These are phyloP conservation scores for Cutaneotrichosporon curvatum DNA, from an alignment of 1,284 basidiomycete species.

Conservation along the genomic window DNA sequence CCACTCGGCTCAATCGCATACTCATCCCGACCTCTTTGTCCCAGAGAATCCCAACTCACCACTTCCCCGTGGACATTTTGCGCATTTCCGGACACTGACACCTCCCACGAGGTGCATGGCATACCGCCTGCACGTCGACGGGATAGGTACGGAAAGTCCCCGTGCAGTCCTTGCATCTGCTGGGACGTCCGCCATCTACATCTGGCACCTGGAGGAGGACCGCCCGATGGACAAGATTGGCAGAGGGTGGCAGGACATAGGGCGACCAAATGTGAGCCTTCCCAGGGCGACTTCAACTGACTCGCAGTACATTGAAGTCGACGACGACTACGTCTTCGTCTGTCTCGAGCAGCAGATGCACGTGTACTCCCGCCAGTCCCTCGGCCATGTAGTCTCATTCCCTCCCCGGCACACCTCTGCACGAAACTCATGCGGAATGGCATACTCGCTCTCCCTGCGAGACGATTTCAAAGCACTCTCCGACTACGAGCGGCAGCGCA, in stretches of 20 bases:
- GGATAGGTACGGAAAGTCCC: conserved; percentile 13
- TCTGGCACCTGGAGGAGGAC: conserved; percentile 37
- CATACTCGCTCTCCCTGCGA: conserved; percentile 5
- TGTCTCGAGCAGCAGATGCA: conserved; percentile 23
- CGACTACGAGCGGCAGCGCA: conserved; percentile 4
- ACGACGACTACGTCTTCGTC: conserved; percentile 39
- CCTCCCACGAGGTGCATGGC: conserved; percentile 30
- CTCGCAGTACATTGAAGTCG: conserved; percentile 42
- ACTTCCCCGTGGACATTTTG: conserved; percentile 32
- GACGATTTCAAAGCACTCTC: conserved; percentile 16
- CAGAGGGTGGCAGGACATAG: conserved; percentile 11
- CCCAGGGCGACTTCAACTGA: conserved; percentile 1
- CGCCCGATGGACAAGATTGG: conserved; percentile 20
- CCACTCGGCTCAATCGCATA: conserved; percentile 14
- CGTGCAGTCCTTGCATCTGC: conserved; percentile 28
- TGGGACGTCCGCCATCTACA: conserved; percentile 24
- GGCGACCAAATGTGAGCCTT: conserved; percentile 19
- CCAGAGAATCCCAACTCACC: conserved; percentile 2
- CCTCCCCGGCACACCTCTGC: conserved; percentile 5
- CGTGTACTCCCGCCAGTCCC: conserved; percentile 28
- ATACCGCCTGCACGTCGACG: conserved; percentile 33
- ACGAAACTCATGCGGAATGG: not conserved
- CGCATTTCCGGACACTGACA: conserved; percentile 27
- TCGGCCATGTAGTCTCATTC: conserved; percentile 18
- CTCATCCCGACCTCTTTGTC: conserved; percentile 3